A percentile compares a stretch with the other conserved stretches of the same genome.
These are phyloP conservation scores for Tolypocladium cylindrosporum DNA, from an alignment of 2,329 filamentous ascomycete genomes.

Conservation along the genomic window DNA sequence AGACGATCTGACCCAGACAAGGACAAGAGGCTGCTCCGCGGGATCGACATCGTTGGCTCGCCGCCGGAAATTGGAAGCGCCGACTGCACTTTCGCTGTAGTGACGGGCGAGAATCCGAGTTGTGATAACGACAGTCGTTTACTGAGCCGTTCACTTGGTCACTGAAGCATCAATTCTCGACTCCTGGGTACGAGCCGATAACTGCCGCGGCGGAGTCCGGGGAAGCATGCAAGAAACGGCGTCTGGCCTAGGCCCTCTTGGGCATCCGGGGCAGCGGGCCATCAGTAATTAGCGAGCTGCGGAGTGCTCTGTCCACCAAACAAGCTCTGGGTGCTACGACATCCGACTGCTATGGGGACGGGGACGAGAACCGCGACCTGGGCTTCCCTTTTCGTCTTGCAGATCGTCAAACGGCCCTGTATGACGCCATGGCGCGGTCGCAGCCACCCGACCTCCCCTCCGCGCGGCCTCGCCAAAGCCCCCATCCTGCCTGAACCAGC, in stretches of 20 bases:
- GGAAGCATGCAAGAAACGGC: neutral
- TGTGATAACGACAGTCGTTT: too few species aligned
- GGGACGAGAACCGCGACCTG: neutral
- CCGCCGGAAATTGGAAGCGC: too few species aligned
- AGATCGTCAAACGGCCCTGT: neutral
- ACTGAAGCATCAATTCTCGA: too few species aligned
- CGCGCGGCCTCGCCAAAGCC: neutral
- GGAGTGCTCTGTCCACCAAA: too few species aligned
- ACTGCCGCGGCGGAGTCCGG: neutral
- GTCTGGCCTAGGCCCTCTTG: neutral
- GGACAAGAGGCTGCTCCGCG: too few species aligned
- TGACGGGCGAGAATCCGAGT: too few species aligned
- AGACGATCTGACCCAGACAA: too few species aligned
- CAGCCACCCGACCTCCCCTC: neutral
- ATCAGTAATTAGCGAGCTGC: too few species aligned
- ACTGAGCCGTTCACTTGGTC: too few species aligned
- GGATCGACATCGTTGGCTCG: too few species aligned
- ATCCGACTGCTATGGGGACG: neutral
- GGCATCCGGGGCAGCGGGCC: too few species aligned
- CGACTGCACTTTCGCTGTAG: too few species aligned
- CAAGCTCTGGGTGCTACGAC: neutral
- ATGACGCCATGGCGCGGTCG: neutral
- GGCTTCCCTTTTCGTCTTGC: neutral
- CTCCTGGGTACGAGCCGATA: neutral
- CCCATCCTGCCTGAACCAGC: neutral